Conservation (phyloP, 2,329 filamentous ascomycete species). For the Neonectria hederae region DNA sequence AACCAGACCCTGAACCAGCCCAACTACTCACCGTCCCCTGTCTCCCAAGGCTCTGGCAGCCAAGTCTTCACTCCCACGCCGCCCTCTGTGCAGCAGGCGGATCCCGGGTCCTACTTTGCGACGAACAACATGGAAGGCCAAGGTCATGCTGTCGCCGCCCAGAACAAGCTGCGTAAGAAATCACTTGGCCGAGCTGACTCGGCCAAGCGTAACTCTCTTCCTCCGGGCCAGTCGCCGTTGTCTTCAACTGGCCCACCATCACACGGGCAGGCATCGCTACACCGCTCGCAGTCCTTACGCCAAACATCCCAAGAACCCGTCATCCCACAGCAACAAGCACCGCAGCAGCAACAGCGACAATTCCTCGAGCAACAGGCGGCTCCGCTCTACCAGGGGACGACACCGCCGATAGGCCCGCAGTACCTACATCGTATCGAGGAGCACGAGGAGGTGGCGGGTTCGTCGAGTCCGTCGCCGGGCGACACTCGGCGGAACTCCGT, state of each 20-base stretch:
- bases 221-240: slow-evolving; percentile 32
- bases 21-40: slow-evolving; percentile 37
- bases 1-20: slow-evolving; percentile 15
- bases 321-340: slow-evolving; percentile 1
- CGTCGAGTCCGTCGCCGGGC: slow-evolving; percentile 29
- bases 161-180: slow-evolving; percentile 39
- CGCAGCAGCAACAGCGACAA: slow-evolving; percentile 18
- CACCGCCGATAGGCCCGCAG: slow-evolving; percentile 21
- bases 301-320: slow-evolving; percentile 28
- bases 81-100: slow-evolving; percentile 28
- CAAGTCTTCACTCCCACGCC: slow-evolving; percentile 31
- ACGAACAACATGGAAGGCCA: slow-evolving; percentile 31
- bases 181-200: slow-evolving; percentile 32
- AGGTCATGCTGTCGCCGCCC: slow-evolving; percentile 32
- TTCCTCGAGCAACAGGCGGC: not conserved
- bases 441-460: slow-evolving; percentile 33
- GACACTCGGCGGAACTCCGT: slow-evolving; percentile 29
- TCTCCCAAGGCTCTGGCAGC: slow-evolving; percentile 33
- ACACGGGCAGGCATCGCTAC: slow-evolving; percentile 1
- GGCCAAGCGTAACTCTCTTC: slow-evolving; percentile 34
- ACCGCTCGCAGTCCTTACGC: slow-evolving; percentile 25
- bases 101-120: slow-evolving; percentile 35
- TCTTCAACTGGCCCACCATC: slow-evolving; percentile 15
- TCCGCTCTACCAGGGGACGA: not conserved
- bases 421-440: slow-evolving; percentile 41